Conservation (phyloP, 1,139 yeast genomes). For the Arxiozyma telluris region DNA sequence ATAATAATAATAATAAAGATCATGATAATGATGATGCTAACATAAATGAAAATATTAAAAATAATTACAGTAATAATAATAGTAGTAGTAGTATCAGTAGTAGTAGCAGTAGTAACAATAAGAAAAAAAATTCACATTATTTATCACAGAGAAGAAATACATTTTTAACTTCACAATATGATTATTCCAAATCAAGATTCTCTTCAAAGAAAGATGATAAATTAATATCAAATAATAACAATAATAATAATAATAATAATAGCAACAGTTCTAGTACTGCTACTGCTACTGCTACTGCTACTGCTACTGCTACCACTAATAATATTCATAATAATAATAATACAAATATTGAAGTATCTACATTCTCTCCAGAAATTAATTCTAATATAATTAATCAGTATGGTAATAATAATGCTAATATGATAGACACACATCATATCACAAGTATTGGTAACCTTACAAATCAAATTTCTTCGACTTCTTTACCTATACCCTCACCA, state of each 20-base stretch:
- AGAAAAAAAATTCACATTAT: constrained; percentile 17
- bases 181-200: constrained; percentile 25
- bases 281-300: neutral
- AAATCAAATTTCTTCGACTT: neutral
- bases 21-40: constrained; percentile 6
- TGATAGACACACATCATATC: neutral
- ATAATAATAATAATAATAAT: neutral
- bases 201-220: constrained; percentile 15
- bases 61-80: neutral
- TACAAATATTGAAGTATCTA: neutral
- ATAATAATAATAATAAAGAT: constrained; percentile 4
- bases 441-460: neutral
- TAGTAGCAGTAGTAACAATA: neutral
- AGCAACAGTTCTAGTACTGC: too few species aligned
- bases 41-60: neutral
- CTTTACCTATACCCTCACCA: constrained; percentile 16
- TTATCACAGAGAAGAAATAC: constrained; percentile 27
- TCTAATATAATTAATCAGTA: constrained; percentile 1
- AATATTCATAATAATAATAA: neutral
- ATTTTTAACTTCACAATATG: constrained; percentile 28
- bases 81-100: neutral
- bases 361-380: constrained; percentile 18
- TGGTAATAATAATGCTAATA: constrained; percentile 1
- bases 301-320: neutral
- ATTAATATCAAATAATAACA: neutral